Percentiles rank a stretch among this genome's conserved stretches.
These are phyloP conservation scores for Phytophthora colocasiae DNA, from an alignment of 352 stramenopile species.

Conservation along the genomic window DNA sequence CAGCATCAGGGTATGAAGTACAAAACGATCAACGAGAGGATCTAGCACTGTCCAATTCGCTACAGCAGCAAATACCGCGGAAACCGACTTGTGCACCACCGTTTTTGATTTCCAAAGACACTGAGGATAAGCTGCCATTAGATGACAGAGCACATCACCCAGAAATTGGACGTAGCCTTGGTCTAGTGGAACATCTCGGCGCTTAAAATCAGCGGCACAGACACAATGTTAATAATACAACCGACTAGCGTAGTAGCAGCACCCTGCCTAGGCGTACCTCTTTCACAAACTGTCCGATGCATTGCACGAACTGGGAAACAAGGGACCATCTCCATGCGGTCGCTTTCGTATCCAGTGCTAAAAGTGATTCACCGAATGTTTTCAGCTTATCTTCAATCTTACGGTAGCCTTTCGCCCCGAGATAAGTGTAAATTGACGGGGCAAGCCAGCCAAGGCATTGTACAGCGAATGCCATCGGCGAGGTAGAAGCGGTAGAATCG, in stretches of 20 bases:
- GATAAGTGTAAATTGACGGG: conserved; percentile 52
- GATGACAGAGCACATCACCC: conserved; percentile 62
- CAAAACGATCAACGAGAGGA: conserved; percentile 56
- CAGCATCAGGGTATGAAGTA: conserved; percentile 69
- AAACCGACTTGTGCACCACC: conserved; percentile 60
- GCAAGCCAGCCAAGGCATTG: conserved; percentile 60
- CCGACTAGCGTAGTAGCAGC: neutral
- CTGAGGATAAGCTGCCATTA: conserved; percentile 67
- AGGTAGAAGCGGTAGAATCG: conserved; percentile 45
- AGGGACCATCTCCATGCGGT: conserved; percentile 67
- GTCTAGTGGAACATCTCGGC: conserved; percentile 36
- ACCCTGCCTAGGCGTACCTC: conserved; percentile 44
- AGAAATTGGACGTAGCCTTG: conserved; percentile 63
- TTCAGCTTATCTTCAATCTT: conserved; percentile 80
- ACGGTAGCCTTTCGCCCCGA: conserved; percentile 52
- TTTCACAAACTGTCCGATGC: conserved; percentile 58
- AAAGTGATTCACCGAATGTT: conserved; percentile 72
- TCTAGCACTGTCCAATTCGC: conserved; percentile 45
- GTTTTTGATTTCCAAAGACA: conserved; percentile 72
- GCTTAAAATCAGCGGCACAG: conserved; percentile 26
- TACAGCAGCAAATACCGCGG: conserved; percentile 50
- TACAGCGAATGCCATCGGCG: conserved; percentile 60
- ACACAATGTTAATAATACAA: conserved; percentile 12
- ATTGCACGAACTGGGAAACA: conserved; percentile 65
- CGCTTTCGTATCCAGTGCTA: conserved; percentile 59